Conservation (phyloP, 1,284 basidiomycete genomes). For the Sporisorium graminicola region DNA sequence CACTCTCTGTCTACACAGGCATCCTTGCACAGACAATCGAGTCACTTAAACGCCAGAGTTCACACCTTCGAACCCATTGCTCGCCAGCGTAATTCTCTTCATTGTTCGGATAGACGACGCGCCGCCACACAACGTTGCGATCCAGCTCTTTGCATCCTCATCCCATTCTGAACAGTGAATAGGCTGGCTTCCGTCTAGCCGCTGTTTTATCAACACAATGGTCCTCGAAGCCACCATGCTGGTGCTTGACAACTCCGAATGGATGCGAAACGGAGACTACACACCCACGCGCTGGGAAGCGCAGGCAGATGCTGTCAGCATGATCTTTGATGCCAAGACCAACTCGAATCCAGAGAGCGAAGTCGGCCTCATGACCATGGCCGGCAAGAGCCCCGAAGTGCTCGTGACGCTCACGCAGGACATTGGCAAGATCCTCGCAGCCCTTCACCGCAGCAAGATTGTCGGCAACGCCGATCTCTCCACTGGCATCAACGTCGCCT, state of each 20-base stretch:
- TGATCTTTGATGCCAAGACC: constrained; percentile 92
- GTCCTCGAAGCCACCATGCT: constrained; percentile 69
- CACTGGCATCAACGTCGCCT: constrained; percentile 89
- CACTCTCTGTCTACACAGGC: not conserved
- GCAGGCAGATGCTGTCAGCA: constrained; percentile 90
- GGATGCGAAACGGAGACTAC: constrained; percentile 86
- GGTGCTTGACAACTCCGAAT: constrained; percentile 70
- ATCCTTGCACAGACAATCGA: not conserved
- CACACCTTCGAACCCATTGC: not conserved
- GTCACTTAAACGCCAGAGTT: not conserved
- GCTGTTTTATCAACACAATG: constrained; percentile 39
- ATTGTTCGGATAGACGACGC: not conserved
- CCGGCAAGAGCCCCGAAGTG: constrained; percentile 81
- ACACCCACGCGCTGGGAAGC: constrained; percentile 84
- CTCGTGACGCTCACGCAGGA: constrained; percentile 96
- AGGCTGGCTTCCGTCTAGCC: constrained; percentile 22
- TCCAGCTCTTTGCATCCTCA: not conserved
- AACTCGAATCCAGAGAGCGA: constrained; percentile 94
- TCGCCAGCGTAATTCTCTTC: not conserved
- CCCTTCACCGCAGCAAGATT: constrained; percentile 80
- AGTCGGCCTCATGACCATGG: constrained; percentile 98
- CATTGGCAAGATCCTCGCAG: constrained; percentile 88
- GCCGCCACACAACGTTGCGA: not conserved
- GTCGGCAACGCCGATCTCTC: constrained; percentile 85
- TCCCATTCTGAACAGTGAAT: not conserved